Base-by-base conservation (phyloP, 352 stramenopile genomes). In the Pseudoperonospora humuli region DNA sequence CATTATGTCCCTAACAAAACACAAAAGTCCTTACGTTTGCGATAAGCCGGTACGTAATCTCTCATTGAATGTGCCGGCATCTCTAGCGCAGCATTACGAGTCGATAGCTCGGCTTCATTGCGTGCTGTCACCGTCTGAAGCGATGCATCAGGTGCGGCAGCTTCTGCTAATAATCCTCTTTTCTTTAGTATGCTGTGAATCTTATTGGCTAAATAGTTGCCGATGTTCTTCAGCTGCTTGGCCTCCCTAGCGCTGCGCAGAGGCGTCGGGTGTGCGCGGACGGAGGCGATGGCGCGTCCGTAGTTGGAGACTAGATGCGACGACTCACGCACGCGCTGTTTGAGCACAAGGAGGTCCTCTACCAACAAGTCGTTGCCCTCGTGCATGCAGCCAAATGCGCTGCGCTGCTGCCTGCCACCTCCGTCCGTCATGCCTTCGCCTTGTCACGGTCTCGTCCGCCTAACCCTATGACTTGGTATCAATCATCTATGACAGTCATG, bases 121-220 rank as follows among this genome's bases (percentile, higher is more conserved):
- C 14, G 13, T 24, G 26, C n/a, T 42, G 50, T 18, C 31, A 26
- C 3, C 18, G 19, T 32, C 3, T 18, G 3, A 37, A 39, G 24
- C 4, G 41, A 9, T 23, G 34, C 28, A 40, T 9, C 46, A 4
- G 41, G 27, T 0, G 25, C 1, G 2, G 0, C 15, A 5, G 24
- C 2, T 9, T 24, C 13, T 3, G 49, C 32, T 32, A 61, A 19
- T 13, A 61, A 32, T 2, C 54, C 52, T 27, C 70, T 49, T 39
- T 70, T 81, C n/a, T 71, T 50, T 14, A 93, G 46, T 29, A 91
- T 82, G 11, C 69, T 54, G 36, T 91, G 72, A 43, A 93, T 88
- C 53, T 91, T 75, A 57, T 88, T 88, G 35, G 75, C 75, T 45
- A 93, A 69, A 61, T 88, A 93, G 54, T 89, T 93, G 57, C 81